Conservation (phyloP, 352 stramenopile species). For the Elongisporangium undulatum region DNA sequence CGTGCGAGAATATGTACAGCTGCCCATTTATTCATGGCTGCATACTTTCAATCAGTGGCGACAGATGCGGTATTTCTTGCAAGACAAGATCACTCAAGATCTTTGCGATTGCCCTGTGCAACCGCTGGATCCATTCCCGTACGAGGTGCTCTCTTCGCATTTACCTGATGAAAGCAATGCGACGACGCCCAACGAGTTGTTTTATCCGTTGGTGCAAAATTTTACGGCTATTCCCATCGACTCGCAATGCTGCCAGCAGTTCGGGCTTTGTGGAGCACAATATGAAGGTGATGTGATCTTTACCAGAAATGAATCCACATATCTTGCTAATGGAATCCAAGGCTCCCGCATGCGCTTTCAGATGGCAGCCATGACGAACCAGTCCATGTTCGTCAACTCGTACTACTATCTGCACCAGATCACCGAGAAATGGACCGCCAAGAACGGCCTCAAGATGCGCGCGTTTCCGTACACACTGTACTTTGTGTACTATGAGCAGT, state of each 20-base stretch:
- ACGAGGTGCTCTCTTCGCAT: constrained; percentile 30
- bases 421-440: constrained; percentile 33
- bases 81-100: constrained; percentile 59
- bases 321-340: constrained; percentile 31
- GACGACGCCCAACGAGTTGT: constrained; percentile 53
- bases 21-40: constrained; percentile 86
- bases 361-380: constrained; percentile 79
- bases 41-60: constrained; percentile 87
- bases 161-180: constrained; percentile 15
- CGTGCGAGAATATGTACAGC: constrained; percentile 74
- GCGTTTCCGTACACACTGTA: constrained; percentile 89
- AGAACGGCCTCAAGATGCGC: constrained; percentile 7
- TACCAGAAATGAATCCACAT: constrained; percentile 10
- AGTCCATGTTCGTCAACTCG: constrained; percentile 89
- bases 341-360: constrained; percentile 86
- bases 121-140: constrained; percentile 75
- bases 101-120: constrained; percentile 69
- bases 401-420: constrained; percentile 84
- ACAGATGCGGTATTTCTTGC: constrained; percentile 77
- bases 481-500: constrained; percentile 92
- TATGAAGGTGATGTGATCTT: constrained; percentile 87
- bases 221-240: constrained; percentile 88
- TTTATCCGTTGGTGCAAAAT: constrained; percentile 78
- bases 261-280: constrained; percentile 83
- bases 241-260: constrained; percentile 86